phyloP scores from a whole-genome alignment of 106 monocot genomes.

The Dioscorea alata region DNA sequence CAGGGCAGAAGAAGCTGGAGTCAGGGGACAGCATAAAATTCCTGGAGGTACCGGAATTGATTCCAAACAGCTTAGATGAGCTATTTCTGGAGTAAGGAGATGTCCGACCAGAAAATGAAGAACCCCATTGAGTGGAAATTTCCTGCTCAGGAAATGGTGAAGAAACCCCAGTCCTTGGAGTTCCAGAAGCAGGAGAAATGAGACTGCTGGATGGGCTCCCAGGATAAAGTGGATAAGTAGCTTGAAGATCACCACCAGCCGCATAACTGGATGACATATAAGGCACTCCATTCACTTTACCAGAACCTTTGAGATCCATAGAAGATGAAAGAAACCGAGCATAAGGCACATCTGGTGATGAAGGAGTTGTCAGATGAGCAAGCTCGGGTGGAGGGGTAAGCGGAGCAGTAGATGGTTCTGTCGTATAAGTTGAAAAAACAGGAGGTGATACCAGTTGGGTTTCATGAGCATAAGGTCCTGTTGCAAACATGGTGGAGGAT shows the following conservation, averaged over 20 bases:
- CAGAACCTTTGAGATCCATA: slow-evolving; percentile 38
- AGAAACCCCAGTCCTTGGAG: slow-evolving; percentile 73
- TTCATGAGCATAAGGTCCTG: slow-evolving; percentile 96
- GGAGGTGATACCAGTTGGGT: slow-evolving; percentile 95
- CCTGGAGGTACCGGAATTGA: slow-evolving; percentile 36
- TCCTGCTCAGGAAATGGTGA: slow-evolving; percentile 78
- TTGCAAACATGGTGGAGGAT: slow-evolving; percentile 79
- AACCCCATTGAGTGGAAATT: slow-evolving; percentile 38
- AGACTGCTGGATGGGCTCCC: slow-evolving; percentile 90
- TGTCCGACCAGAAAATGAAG: slow-evolving; percentile 33
- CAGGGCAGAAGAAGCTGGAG: slow-evolving; percentile 59
- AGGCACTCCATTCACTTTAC: slow-evolving; percentile 40
- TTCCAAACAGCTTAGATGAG: slow-evolving; percentile 54
- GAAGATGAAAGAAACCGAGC: slow-evolving; percentile 86
- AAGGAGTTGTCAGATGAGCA: slow-evolving; percentile 89
- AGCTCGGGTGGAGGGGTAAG: slow-evolving; percentile 95
- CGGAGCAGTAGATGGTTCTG: slow-evolving; percentile 97
- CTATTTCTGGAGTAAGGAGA: slow-evolving; percentile 40
- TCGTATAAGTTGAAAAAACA: slow-evolving; percentile 97
- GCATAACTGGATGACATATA: slow-evolving; percentile 47
- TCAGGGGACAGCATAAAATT: slow-evolving; percentile 44
- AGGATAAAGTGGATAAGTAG: slow-evolving; percentile 82
- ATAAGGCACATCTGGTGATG: slow-evolving; percentile 95
- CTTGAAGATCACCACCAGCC: slow-evolving; percentile 50
- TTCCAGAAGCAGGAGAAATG: slow-evolving; percentile 88